These are phyloP conservation scores for Zangia roseola DNA, from an alignment of 768 basidiomycete species.

Conservation along the genomic window DNA sequence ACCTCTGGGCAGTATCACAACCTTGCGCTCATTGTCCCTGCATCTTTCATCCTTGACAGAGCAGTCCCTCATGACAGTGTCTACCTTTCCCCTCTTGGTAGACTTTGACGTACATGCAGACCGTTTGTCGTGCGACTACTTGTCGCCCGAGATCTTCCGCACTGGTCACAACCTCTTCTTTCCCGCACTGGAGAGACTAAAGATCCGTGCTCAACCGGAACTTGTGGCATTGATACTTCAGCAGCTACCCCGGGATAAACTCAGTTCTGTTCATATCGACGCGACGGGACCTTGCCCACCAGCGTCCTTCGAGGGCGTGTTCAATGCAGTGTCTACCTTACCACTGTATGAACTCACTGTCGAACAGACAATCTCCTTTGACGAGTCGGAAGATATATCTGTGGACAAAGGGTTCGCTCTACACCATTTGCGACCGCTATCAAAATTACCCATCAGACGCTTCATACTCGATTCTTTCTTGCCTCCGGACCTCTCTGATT, in stretches of 20 bases:
- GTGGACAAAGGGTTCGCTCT: slow-evolving; percentile 20
- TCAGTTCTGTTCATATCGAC: slow-evolving; percentile 41
- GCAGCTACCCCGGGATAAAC: slow-evolving; percentile 30
- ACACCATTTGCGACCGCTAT: slow-evolving; percentile 35
- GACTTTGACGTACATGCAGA: slow-evolving; percentile 46
- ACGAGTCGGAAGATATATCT: slow-evolving; percentile 35
- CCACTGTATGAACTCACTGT: slow-evolving; percentile 39
- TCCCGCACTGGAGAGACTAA: slow-evolving; percentile 37
- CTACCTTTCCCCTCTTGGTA: slow-evolving; percentile 36
- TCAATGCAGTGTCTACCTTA: slow-evolving; percentile 31
- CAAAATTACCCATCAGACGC: slow-evolving; percentile 34
- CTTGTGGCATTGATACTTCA: slow-evolving; percentile 37
- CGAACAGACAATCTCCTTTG: slow-evolving; percentile 33
- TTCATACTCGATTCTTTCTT: slow-evolving; percentile 41
- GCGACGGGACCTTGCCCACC: slow-evolving; percentile 26
- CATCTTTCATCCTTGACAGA: slow-evolving; percentile 40
- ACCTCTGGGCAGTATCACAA: slow-evolving; percentile 33
- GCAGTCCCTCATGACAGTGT: slow-evolving; percentile 37
- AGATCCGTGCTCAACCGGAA: slow-evolving; percentile 37
- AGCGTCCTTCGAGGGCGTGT: slow-evolving; percentile 36
- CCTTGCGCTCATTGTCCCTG: slow-evolving; percentile 38
- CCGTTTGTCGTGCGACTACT: slow-evolving; percentile 31
- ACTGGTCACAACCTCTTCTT: slow-evolving; percentile 24
- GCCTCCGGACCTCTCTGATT: slow-evolving; percentile 39
- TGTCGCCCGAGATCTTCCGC: slow-evolving; percentile 6